Conservation (phyloP, 192 early-diverging fungal species). For the Powellomyces hirtus region DNA sequence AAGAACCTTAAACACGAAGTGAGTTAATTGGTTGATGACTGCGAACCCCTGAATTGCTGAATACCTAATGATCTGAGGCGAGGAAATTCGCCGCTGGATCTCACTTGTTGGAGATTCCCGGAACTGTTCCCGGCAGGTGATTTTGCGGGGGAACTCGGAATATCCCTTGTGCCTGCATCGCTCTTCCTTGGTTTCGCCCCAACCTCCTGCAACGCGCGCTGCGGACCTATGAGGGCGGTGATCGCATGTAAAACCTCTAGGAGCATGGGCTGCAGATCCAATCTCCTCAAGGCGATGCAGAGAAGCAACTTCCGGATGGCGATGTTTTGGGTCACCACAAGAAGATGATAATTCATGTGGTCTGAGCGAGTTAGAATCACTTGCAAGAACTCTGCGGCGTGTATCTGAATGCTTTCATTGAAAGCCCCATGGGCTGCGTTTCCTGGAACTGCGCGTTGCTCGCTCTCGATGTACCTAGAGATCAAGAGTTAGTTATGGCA, state of each 20-base stretch:
- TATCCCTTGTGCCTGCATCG: too few species aligned
- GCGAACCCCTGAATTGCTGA: neutral
- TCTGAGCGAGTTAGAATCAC: conserved; percentile 55
- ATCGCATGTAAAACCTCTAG: conserved; percentile 52
- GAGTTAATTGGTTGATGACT: neutral
- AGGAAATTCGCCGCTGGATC: conserved; percentile 9
- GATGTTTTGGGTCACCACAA: conserved; percentile 49
- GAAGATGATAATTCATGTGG: conserved; percentile 45
- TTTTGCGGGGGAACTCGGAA: too few species aligned
- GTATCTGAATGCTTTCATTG: conserved; percentile 16
- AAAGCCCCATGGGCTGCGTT: neutral
- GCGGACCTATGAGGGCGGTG: neutral
- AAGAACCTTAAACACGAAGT: conserved; percentile 27
- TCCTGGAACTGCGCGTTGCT: conserved; percentile 2
- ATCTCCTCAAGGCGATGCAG: conserved; percentile 46
- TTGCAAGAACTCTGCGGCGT: conserved; percentile 52
- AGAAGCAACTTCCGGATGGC: conserved; percentile 57
- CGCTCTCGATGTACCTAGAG: conserved; percentile 37
- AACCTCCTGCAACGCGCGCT: conserved; percentile 1
- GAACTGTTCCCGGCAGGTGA: too few species aligned
- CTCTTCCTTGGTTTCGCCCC: neutral
- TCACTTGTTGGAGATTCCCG: neutral
- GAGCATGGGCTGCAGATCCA: conserved; percentile 61
- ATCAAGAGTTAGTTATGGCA: too few species aligned
- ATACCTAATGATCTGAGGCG: neutral